Conservation (phyloP, 1,139 yeast species). For the Hanseniaspora uvarum region DNA sequence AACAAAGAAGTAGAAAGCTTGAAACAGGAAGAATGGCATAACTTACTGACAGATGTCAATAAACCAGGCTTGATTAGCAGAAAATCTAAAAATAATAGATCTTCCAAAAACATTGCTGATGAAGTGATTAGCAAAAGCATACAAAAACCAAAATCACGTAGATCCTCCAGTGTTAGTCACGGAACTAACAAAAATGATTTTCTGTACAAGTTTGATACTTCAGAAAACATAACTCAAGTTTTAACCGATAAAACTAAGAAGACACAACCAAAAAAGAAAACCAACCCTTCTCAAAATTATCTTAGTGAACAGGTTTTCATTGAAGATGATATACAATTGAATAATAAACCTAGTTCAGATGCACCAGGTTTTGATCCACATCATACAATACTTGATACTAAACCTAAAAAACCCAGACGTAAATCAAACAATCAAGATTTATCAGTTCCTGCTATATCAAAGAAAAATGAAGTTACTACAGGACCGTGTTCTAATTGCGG, state of each 20-base stretch:
- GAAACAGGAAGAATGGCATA: slow-evolving; percentile 10
- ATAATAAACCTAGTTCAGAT: not conserved
- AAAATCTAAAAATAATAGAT: not conserved
- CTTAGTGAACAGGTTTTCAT: not conserved
- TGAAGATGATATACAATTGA: not conserved
- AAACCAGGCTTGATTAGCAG: not conserved
- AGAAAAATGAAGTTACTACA: slow-evolving; percentile 3
- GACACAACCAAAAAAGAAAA: slow-evolving; percentile 1
- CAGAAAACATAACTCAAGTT: not conserved
- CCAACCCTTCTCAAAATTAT: not conserved
- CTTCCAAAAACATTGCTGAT: not conserved
- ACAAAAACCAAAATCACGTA: slow-evolving; percentile 14
- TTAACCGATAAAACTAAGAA: not conserved
- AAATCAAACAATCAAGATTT: not conserved
- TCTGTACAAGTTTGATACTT: not conserved
- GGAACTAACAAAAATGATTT: not conserved
- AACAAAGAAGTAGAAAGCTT: not conserved
- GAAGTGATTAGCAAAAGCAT: not conserved
- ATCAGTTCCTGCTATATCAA: not conserved
- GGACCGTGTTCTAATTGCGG: slow-evolving; percentile 69
- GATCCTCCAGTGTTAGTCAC: slow-evolving; percentile 11
- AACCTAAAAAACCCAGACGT: not conserved
- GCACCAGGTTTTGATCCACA: not conserved
- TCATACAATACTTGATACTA: not conserved
- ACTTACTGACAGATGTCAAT: not conserved